Percentiles rank a stretch among this genome's conserved stretches.
Evolutionary conservation across 1,284 basidiomycete genomes (phyloP).

Genomic region (Sparassis latifolia): DNA sequence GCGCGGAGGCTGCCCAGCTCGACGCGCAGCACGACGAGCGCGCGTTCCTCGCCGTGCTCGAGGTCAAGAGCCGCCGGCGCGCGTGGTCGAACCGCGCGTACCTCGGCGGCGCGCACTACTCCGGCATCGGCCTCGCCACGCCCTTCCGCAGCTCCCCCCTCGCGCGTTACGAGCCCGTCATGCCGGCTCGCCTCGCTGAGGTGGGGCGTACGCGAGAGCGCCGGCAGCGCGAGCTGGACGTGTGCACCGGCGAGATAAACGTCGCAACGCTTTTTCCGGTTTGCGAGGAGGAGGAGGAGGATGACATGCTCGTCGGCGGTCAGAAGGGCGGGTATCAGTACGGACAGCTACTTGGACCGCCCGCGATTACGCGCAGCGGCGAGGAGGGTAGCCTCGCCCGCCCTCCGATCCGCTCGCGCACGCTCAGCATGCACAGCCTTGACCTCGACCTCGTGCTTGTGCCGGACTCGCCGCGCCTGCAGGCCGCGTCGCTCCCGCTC

Average conservation of each 20-base stretch:
- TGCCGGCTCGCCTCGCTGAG: no score
- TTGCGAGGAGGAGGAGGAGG: conserved; percentile 41
- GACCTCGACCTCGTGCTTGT: conserved; percentile 5
- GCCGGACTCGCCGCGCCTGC: conserved; percentile 3
- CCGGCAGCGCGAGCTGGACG: conserved; percentile 9
- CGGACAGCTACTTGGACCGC: no score
- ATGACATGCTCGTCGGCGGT: conserved; percentile 19
- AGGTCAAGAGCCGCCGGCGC: conserved; percentile 43
- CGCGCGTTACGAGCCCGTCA: conserved; percentile 17
- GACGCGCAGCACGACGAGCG: conserved; percentile 30
- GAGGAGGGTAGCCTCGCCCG: conserved; percentile 1
- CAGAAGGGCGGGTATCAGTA: conserved; percentile 10
- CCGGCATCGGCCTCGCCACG: conserved; percentile 33
- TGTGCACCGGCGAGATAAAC: conserved; percentile 19
- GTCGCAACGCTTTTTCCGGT: conserved; percentile 37
- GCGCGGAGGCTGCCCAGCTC: conserved; percentile 30
- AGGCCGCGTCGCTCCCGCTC: conserved; percentile 3
- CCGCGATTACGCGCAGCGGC: no score
- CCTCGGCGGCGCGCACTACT: conserved; percentile 22
- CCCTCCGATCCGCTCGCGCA: conserved; percentile 22
- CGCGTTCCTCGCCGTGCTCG: conserved; percentile 38
- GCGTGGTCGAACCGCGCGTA: conserved; percentile 47
- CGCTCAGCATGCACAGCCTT: conserved; percentile 22
- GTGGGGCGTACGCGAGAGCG: conserved; percentile 11
- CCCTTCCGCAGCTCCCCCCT: conserved; percentile 36